Base-by-base conservation (phyloP, 176 grass and related monocot genomes). In the Carex kokanica region DNA sequence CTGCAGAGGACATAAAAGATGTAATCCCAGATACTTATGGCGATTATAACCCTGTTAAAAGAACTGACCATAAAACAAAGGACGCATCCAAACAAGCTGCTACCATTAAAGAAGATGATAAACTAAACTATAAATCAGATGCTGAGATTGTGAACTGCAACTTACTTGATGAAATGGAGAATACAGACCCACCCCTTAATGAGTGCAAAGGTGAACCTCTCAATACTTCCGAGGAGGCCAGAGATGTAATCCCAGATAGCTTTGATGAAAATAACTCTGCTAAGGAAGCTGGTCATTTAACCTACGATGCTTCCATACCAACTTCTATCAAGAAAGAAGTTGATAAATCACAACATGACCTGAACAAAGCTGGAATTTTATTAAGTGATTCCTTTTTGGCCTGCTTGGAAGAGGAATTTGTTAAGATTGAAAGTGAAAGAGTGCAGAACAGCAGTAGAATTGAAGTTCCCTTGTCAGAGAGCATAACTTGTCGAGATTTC, bases 341-440 rank as follows among this genome's bases (percentile, higher is more conserved):
- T 38, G 73, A 81, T 82, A 89, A 85, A 64, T 75, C 85, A 57
- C 24, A 88, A 79, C 91, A 89, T 29, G 84, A 98, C 84, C 60
- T 67, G 43, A 83, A 89, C 47, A 94, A 86, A 72, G 82, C 64
- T 73, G 90, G 90, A 64, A 86, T 87, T 84, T 55, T 97, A 51
- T 91, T 97, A 78, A 92, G 91, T 63, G 92, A 97, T 84, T 94
- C 92, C 9, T 72, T 97, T 79, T 74, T 93, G 64, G 88, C 89
- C 56, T 89, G 83, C 86, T 88, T 97, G 72, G 95, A 97, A 87
- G 92, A 94, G 84, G 90, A 94, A 74, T 88, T 93, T 3, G 77
- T 78, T 69, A 83, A 40, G 49, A 82, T 82, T 65, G 80, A 82
- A 58, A 82, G 47, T 47, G 80, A 24, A 14, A 64, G 60, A 66